Evolutionary conservation across 495 filamentous ascomycete genomes (phyloP), one percentile per base, ranked within the genome.

Genomic region (Pseudoneurospora amorphoporcata): DNA sequence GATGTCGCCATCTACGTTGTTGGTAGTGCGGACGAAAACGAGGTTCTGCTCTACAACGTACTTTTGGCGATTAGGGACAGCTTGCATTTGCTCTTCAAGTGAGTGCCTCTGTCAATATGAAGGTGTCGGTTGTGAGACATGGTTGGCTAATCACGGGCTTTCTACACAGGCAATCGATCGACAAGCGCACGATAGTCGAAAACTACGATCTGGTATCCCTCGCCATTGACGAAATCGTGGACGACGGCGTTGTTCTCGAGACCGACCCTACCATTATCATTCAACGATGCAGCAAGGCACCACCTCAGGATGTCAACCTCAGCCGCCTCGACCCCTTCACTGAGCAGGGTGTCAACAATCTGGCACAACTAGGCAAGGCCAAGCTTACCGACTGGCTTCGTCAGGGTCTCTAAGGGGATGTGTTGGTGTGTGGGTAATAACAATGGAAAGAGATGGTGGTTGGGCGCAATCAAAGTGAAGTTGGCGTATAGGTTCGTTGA

Each of bases 1-100:
- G 95, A 99, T 82, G 93, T 99, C 38, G 96, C 97, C 90, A 86
- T 99, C 71, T 99, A 97, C 79, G 94, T 98, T 37, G 92, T 99
- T 8, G 78, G 78, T 68, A 90, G 92, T 65, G 87, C 90, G 9
- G 94, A 98, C 38, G 95, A 99, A 85, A 99, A 97, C 80, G 95
- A 99, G 83, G 92, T 99, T 29, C 82, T 99, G 81, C 86, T 99
- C 69, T 98, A 96, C 84, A 95, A 94, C 77, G 94, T 97, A 19
- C 88, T 98, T 61, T 81, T 98, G 71, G 94, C 93, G 5, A 80
- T 98, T 76, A 85, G 95, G 72, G 95, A 99, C 85, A 90, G 92
- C 69, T 82, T 99, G 78, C 92, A 94, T 73, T 91, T 98, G 40
- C 81, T 99, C 38, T 92, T 99, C 81, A 98, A 97, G 77, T 70